A percentile compares a stretch with the other conserved stretches of the same genome.
phyloP scores from a whole-genome alignment of 495 filamentous ascomycete species.

The Parmelia sp. region DNA sequence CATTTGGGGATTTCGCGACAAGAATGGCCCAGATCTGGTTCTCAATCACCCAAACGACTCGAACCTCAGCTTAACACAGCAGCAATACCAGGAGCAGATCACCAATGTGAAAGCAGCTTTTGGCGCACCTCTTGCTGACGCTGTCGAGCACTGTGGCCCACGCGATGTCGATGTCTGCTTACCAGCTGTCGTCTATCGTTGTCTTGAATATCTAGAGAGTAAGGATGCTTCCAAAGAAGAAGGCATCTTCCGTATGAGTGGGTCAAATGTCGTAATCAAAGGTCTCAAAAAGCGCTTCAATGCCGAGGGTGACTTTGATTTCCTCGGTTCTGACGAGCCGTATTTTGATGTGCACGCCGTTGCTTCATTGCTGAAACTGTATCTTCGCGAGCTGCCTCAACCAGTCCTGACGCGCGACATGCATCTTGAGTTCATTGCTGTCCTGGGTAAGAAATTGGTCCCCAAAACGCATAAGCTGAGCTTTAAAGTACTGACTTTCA shows the following conservation, averaged over 20 bases:
- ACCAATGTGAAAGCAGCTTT: constrained; percentile 69
- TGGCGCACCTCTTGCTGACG: constrained; percentile 78
- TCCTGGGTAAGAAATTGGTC: constrained; percentile 59
- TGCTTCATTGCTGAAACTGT: constrained; percentile 88
- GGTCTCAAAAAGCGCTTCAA: constrained; percentile 87
- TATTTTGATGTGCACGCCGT: constrained; percentile 96
- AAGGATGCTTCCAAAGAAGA: constrained; percentile 82
- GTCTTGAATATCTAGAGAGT: constrained; percentile 83
- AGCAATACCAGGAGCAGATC: constrained; percentile 44
- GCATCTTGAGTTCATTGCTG: constrained; percentile 79
- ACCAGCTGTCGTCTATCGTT: constrained; percentile 94
- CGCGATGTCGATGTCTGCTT: constrained; percentile 62
- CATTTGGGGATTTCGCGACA: constrained; percentile 84
- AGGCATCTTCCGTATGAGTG: constrained; percentile 92
- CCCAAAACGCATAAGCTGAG: not conserved
- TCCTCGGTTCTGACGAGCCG: constrained; percentile 65
- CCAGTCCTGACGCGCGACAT: constrained; percentile 87
- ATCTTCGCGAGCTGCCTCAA: constrained; percentile 83
- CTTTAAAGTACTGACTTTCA: constrained; percentile 20
- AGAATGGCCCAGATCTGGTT: constrained; percentile 55
- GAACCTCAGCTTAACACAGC: constrained; percentile 32
- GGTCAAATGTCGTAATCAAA: constrained; percentile 90
- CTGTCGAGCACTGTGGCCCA: constrained; percentile 72
- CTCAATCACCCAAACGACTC: constrained; percentile 37
- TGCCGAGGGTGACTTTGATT: constrained; percentile 85